Evolutionary conservation across 176 grass and related monocot genomes (phyloP).

Genomic region (Poa annua): DNA sequence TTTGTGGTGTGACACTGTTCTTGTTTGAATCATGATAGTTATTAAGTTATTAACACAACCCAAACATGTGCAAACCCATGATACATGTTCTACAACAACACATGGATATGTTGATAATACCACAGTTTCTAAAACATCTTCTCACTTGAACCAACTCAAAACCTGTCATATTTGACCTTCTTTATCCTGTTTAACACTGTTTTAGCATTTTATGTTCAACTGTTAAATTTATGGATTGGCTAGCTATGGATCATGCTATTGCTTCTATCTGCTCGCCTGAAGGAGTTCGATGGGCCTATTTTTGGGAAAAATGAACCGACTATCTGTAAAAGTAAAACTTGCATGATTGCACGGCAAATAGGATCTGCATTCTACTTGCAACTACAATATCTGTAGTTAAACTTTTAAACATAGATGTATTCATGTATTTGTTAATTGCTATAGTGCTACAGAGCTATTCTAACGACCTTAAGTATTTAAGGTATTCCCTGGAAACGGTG

Average conservation of each 20-base stretch:
- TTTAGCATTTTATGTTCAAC: not conserved
- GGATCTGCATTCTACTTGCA: not conserved
- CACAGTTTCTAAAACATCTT: not conserved
- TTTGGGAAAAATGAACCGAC: not conserved
- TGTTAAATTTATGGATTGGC: not conserved
- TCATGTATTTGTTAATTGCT: not conserved
- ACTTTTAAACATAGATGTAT: not conserved
- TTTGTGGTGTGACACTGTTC: not conserved
- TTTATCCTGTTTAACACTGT: not conserved
- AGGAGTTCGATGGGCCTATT: not conserved
- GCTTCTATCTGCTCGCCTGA: not conserved
- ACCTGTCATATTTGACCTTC: not conserved
- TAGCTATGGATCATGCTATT: not conserved
- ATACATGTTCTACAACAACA: not conserved
- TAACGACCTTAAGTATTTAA: not conserved
- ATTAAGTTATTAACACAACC: not conserved
- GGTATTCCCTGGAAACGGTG: constrained; percentile 9
- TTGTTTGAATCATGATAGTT: not conserved
- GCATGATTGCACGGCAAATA: not conserved
- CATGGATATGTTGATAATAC: constrained; percentile 1
- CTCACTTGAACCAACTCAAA: constrained; percentile 19
- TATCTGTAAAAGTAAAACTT: not conserved
- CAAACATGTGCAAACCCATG: not conserved
- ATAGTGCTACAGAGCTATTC: not conserved
- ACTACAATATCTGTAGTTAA: not conserved